These are phyloP conservation scores for Phylloporus arenicola DNA, from an alignment of 768 basidiomycete species.

Conservation along the genomic window DNA sequence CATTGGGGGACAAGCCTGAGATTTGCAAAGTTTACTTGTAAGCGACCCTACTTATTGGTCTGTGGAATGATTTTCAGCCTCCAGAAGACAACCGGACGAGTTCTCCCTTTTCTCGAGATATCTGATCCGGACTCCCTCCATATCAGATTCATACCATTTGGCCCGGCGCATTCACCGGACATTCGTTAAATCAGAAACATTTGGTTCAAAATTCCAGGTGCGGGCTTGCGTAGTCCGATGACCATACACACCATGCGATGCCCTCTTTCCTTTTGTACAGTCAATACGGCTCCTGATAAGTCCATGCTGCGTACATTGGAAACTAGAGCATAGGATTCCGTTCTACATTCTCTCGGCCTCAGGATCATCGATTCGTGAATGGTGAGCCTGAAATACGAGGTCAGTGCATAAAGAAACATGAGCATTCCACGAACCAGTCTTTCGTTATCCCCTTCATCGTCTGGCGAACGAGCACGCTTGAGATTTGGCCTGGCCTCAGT, in stretches of 20 bases:
- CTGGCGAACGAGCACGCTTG: slow-evolving; percentile 73
- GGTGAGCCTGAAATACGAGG: slow-evolving; percentile 41
- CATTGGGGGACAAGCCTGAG: slow-evolving; percentile 36
- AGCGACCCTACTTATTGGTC: slow-evolving; percentile 20
- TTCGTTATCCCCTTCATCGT: slow-evolving; percentile 61
- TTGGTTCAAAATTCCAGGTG: slow-evolving; percentile 38
- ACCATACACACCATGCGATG: slow-evolving; percentile 3
- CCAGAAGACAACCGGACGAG: slow-evolving; percentile 30
- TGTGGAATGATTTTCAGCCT: slow-evolving; percentile 3
- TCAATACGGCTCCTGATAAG: slow-evolving; percentile 13
- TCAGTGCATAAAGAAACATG: slow-evolving; percentile 4
- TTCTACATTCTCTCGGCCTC: slow-evolving; percentile 68
- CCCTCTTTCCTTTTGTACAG: slow-evolving; percentile 6
- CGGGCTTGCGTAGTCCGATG: slow-evolving; percentile 50
- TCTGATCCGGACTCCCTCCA: slow-evolving; percentile 49
- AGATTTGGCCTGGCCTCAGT: slow-evolving; percentile 42
- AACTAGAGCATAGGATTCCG: slow-evolving; percentile 22
- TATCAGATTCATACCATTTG: slow-evolving; percentile 65
- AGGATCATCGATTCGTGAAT: slow-evolving; percentile 56
- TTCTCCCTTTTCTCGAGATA: slow-evolving; percentile 49
- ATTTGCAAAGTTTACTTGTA: slow-evolving; percentile 49
- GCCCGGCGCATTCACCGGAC: slow-evolving; percentile 61
- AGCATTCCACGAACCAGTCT: slow-evolving; percentile 45
- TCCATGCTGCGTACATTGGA: slow-evolving; percentile 10
- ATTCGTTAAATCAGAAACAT: slow-evolving; percentile 33